These are phyloP conservation scores for Linnemannia exigua DNA, from an alignment of 192 early-diverging fungal species.

Conservation along the genomic window DNA sequence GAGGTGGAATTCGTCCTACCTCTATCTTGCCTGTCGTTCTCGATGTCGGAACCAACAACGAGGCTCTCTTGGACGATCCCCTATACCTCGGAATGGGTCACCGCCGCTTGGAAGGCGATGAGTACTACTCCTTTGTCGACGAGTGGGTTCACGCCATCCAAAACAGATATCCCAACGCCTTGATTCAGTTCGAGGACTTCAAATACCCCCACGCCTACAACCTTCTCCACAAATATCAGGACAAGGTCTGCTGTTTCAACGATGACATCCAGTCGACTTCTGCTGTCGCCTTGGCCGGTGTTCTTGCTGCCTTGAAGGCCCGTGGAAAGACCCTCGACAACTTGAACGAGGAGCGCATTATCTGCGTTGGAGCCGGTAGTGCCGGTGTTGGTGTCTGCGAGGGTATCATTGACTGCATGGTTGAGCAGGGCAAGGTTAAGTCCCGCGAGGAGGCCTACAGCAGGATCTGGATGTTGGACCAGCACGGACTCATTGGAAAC, in stretches of 20 bases:
- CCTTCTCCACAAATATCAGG: slow-evolving; percentile 83
- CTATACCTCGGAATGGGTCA: slow-evolving; percentile 89
- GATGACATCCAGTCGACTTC: slow-evolving; percentile 98
- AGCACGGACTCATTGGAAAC: slow-evolving; percentile 65
- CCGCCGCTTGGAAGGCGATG: slow-evolving; percentile 72
- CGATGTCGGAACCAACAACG: slow-evolving; percentile 93
- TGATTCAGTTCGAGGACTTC: slow-evolving; percentile 99
- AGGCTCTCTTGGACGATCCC: slow-evolving; percentile 83
- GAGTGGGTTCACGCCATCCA: slow-evolving; percentile 68
- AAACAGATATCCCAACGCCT: slow-evolving; percentile 71
- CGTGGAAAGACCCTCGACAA: slow-evolving; percentile 68
- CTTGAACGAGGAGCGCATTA: slow-evolving; percentile 80
- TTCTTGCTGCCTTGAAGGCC: slow-evolving; percentile 85
- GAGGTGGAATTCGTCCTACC: slow-evolving; percentile 88
- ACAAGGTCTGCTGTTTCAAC: slow-evolving; percentile 90
- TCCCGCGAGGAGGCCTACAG: slow-evolving; percentile 65
- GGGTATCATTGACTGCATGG: slow-evolving; percentile 86
- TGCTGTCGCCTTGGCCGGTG: slow-evolving; percentile 94
- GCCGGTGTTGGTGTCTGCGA: slow-evolving; percentile 96
- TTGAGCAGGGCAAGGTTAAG: slow-evolving; percentile 81
- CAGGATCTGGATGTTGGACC: slow-evolving; percentile 69
- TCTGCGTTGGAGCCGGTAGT: slow-evolving; percentile 95
- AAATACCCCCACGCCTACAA: slow-evolving; percentile 76
- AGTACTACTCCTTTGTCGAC: slow-evolving; percentile 67
- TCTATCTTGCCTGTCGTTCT: slow-evolving; percentile 91